Base-by-base conservation (phyloP, 345 rosid genomes). In the Gossypium australe region DNA sequence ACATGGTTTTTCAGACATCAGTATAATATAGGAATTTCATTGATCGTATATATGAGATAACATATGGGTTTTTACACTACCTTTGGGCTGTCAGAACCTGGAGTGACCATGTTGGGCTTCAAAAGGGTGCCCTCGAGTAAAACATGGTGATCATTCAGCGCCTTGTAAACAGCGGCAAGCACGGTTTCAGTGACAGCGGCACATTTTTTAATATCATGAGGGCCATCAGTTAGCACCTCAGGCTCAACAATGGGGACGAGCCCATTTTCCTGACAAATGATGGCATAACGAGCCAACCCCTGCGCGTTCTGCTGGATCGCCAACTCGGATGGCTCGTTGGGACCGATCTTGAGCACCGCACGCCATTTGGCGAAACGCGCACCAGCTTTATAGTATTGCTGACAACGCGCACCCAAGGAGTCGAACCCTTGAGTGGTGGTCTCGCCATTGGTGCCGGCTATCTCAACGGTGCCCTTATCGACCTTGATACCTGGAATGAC, bases 311-410 rank as follows among this genome's bases (percentile, higher is more conserved):
- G 93, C 88, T 92, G 93, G 78, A 94, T 83, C 0, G 93, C 79
- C 80, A 92, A 81, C 73, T 89, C 93, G 0, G 97, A 91, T 2
- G 97, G 98, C 79, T 91, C 97, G 6, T 75, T 92, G 13, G 82
- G 86, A 4, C 97, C 95, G 29, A 94, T 94, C 89, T 94, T 94
- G 12, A 94, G 92, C 60, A 92, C 97, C 2, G 97, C 89, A 16
- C 98, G 94, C 98, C 97, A 94, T 85, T 94, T 94, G 49, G 98
- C 97, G 52, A 94, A 94, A 63, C 98, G 83, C 4, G 91, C 94
- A 7, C 98, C 98, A 3, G 95, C 97, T 82, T 89, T 89, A 81
- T 94, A 94, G 89, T 89, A 94, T 85, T 92, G 92, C 73, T 80
- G 86, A 81, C 97, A 94, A 7, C 97, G 90, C 2, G 89, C 83